A percentile compares a stretch with the other conserved stretches of the same genome.
These are phyloP conservation scores for Botrytis galanthina DNA, from an alignment of 2,329 filamentous ascomycete genomes.

Conservation along the genomic window DNA sequence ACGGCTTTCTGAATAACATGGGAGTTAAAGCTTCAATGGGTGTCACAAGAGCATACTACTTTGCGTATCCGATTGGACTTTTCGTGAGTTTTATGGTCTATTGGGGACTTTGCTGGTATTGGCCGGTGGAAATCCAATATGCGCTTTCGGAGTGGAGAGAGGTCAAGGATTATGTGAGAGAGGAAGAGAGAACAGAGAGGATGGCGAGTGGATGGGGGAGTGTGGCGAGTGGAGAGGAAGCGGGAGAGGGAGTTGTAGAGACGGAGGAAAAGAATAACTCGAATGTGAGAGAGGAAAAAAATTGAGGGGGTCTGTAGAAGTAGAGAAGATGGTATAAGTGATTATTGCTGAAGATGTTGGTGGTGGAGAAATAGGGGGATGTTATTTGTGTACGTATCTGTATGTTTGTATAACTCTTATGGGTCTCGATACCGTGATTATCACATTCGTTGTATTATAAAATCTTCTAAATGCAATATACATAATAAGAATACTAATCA, in stretches of 20 bases:
- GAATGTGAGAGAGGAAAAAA: not conserved
- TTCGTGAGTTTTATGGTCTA: slow-evolving; percentile 42
- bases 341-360: not conserved
- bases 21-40: slow-evolving; percentile 41
- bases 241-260: no score
- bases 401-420: no score
- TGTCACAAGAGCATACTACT: slow-evolving; percentile 51
- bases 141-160: slow-evolving; percentile 38
- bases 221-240: slow-evolving; percentile 12
- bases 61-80: slow-evolving; percentile 55
- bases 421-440: no score
- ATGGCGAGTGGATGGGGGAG: not conserved
- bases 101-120: slow-evolving; percentile 28
- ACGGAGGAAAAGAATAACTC: not conserved
- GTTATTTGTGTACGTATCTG: no score
- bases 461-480: no score
- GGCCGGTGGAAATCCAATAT: slow-evolving; percentile 27
- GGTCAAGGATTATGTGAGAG: slow-evolving; percentile 40
- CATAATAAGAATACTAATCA: no score
- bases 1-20: slow-evolving; percentile 44
- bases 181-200: slow-evolving; percentile 27
- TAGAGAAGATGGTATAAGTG: no score
- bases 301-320: not conserved
- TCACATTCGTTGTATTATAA: no score
- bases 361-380: not conserved